These are phyloP conservation scores for Scedosporium apiospermum DNA, from an alignment of 2,329 filamentous ascomycete species.

Conservation along the genomic window DNA sequence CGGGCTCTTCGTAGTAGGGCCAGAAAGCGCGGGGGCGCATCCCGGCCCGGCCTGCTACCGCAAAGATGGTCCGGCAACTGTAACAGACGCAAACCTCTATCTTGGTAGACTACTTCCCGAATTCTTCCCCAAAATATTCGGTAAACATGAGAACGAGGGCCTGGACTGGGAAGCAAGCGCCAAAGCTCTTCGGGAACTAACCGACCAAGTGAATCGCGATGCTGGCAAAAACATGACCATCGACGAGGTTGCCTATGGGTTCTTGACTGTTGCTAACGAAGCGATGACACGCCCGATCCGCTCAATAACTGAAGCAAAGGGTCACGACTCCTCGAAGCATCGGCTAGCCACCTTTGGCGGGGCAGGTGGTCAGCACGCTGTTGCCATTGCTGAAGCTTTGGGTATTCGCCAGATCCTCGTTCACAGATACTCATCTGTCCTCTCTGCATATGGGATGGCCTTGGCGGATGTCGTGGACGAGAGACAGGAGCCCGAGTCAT, in stretches of 20 bases:
- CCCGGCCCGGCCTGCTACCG: conserved; percentile 87
- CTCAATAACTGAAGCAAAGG: conserved; percentile 84
- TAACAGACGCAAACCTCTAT: conserved; percentile 88
- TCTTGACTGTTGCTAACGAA: conserved; percentile 83
- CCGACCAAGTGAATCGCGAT: conserved; percentile 70
- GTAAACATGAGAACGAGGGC: conserved; percentile 74
- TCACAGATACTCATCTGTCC: conserved; percentile 78
- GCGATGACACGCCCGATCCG: conserved; percentile 86
- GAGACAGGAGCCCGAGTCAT: conserved; percentile 66
- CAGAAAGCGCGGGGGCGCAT: conserved; percentile 80
- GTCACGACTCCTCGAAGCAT: conserved; percentile 83
- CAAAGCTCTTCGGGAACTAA: conserved; percentile 64
- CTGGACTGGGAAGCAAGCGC: conserved; percentile 69
- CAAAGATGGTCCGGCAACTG: conserved; percentile 79
- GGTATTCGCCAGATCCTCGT: conserved; percentile 80
- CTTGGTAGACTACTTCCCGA: conserved; percentile 77
- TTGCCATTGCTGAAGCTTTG: conserved; percentile 78
- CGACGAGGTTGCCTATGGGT: conserved; percentile 83
- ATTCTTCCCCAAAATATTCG: conserved; percentile 94
- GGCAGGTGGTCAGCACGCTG: conserved; percentile 83
- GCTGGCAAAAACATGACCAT: conserved; percentile 60
- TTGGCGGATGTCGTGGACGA: conserved; percentile 90
- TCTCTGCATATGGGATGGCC: conserved; percentile 89
- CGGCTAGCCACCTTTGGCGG: conserved; percentile 88
- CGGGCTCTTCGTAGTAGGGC: conserved; percentile 81